Base-by-base conservation (phyloP, 179 eudicot species). In the Camellia oleifera region DNA sequence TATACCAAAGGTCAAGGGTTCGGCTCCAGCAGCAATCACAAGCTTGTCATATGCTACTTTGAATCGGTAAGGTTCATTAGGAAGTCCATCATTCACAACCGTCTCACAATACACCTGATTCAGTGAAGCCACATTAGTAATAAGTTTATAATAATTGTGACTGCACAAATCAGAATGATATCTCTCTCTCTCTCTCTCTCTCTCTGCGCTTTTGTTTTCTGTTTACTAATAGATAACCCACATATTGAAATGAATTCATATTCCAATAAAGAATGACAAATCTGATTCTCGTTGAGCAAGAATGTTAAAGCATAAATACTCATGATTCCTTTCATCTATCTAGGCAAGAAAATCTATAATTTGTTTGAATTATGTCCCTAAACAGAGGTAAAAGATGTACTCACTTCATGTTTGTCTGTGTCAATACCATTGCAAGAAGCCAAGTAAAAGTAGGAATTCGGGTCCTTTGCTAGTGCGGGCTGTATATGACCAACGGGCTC, bases 41-140 rank as follows among this genome's bases (percentile, higher is more conserved):
- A 93, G 95, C 88, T 93, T 93, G 87, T 93, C 97, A 74, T 91
- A 91, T 53, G 97, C 88, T 64, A 93, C 97, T 84, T 88, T 90
- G 74, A 93, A 93, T 63, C 80, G 84, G 78, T 91, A 91, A 42
- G 89, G 85, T 77, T 90, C 89, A 15, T 83, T 65, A 63, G 88
- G 76, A 50, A 85, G 88, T 45, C 83, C 89, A 53, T 48, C 81
- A 32, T 86, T 81, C 53, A 85, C 82, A 61, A 74, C 86, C 0
- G 93, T 87, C 85, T 90, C 92, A 85, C 97, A 93, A 69, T 86
- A 88, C 76, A 93, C 93, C 97, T 93, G 79, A 61, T 77, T 74
- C 32, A 63, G 65, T 23, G 50, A 48, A 80, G 18, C 76, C 75
- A 44, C 48, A 60, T 23, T 17, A 58, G 7, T 67, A 18, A 0